Evolutionary conservation across 306 rosid genomes (phyloP).

Genomic region (Prunus armeniaca): DNA sequence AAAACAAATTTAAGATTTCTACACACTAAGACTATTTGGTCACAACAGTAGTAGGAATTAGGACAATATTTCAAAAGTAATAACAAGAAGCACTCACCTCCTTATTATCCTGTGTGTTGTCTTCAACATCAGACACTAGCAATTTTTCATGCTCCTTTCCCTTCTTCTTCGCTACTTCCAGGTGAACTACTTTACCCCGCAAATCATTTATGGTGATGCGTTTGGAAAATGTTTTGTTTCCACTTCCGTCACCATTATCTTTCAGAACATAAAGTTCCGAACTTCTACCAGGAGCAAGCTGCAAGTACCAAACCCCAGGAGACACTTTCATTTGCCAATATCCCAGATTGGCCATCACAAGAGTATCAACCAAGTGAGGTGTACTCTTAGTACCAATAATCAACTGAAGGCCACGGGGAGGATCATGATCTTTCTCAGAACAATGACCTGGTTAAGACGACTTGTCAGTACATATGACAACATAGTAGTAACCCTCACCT

Average conservation of each 20-base stretch:
- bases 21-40: background rate
- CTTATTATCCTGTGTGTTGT: slow-evolving; percentile 39
- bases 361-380: slow-evolving; percentile 93
- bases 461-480: slow-evolving; percentile 16
- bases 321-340: slow-evolving; percentile 99
- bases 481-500: slow-evolving; percentile 12
- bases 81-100: slow-evolving; percentile 52
- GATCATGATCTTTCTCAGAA: slow-evolving; percentile 90
- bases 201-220: slow-evolving; percentile 75
- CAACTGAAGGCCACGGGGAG: slow-evolving; percentile 94
- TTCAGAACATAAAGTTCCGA: slow-evolving; percentile 83
- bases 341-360: slow-evolving; percentile 99
- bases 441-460: slow-evolving; percentile 75
- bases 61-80: background rate
- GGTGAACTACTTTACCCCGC: slow-evolving; percentile 89
- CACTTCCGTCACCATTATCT: slow-evolving; percentile 59
- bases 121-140: slow-evolving; percentile 58
- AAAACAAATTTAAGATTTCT: background rate
- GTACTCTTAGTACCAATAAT: slow-evolving; percentile 84
- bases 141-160: slow-evolving; percentile 89
- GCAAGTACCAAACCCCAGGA: slow-evolving; percentile 99
- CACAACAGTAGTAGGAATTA: background rate
- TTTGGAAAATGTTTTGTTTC: slow-evolving; percentile 57
- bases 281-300: slow-evolving; percentile 98
- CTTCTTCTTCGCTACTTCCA: slow-evolving; percentile 85